Percentiles rank a stretch among this genome's conserved stretches.
Evolutionary conservation across 176 grass and related monocot genomes (phyloP).

Genomic region (Carex kokanica): DNA sequence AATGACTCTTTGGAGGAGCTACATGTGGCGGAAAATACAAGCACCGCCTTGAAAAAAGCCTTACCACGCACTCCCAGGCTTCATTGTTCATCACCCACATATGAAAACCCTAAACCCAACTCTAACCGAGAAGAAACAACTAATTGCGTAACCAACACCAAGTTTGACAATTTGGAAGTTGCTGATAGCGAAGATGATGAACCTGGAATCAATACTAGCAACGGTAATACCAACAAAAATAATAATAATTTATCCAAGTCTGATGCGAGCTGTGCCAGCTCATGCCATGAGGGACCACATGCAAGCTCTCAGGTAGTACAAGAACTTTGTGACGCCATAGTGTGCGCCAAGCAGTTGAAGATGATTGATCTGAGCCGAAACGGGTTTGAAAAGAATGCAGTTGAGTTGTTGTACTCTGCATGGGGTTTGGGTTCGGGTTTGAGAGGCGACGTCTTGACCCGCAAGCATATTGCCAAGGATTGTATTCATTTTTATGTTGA

Average conservation of each 20-base stretch:
- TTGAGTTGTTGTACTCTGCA: slow-evolving; percentile 56
- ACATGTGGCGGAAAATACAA: slow-evolving; percentile 53
- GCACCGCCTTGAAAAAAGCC: slow-evolving; percentile 30
- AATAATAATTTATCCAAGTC: slow-evolving; percentile 32
- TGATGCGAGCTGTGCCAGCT: slow-evolving; percentile 54
- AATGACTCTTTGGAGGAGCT: slow-evolving; percentile 81
- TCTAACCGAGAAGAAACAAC: neutral
- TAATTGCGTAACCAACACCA: slow-evolving; percentile 15
- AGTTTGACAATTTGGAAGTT: slow-evolving; percentile 51
- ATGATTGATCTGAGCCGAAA: slow-evolving; percentile 80
- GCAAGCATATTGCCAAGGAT: slow-evolving; percentile 57
- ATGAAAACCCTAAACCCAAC: slow-evolving; percentile 8
- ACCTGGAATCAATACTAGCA: slow-evolving; percentile 31
- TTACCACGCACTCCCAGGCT: slow-evolving; percentile 22
- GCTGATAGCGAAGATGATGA: slow-evolving; percentile 88
- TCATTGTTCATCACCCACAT: slow-evolving; percentile 24
- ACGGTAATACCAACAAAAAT: slow-evolving; percentile 13
- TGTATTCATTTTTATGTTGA: slow-evolving; percentile 69
- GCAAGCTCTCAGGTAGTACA: slow-evolving; percentile 37
- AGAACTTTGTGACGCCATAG: slow-evolving; percentile 47
- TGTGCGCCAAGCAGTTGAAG: slow-evolving; percentile 48
- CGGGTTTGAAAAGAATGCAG: slow-evolving; percentile 39
- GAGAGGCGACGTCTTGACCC: slow-evolving; percentile 33
- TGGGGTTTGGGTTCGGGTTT: slow-evolving; percentile 44
- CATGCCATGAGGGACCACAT: slow-evolving; percentile 34